Evolutionary conservation across 352 stramenopile genomes (phyloP), one percentile per base, ranked within the genome.

Genomic region (Aphanomyces astaci): DNA sequence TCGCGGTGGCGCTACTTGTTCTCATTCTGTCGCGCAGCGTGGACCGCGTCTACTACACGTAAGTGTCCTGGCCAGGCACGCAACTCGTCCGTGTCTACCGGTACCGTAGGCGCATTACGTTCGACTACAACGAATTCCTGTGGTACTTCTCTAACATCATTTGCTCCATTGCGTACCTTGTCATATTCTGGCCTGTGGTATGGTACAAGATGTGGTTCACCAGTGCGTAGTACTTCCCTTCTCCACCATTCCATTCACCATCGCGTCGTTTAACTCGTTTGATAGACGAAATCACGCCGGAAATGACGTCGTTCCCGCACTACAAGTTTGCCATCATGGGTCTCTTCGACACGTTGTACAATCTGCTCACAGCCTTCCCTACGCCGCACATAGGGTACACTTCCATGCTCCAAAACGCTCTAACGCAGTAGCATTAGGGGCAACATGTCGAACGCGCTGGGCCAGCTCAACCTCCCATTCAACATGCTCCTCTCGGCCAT

Each of bases 281-380:
- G 48, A 56, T 9, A 36, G 57, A 73, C 7, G 43, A 69, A 45
- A 73, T 73, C 56, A 72, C 70, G 0, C 46, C 57, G 15, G 70
- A 70, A 33, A 75, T 72, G 65, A 51, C 28, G 19, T 52, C 56
- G 31, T 73, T 70, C 36, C 65, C 65, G 13, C 43, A 73, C 33
- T 70, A 67, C 51, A 75, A 75, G 59, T 70, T 75, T 55, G 53
- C 57, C 17, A 66, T 73, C 64, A 71, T 75, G 65, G 70, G 64
- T 19, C 45, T 69, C 36, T 70, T 75, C n/a, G 70, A 75, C 67
- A 75, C 70, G 10, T n/a, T 69, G 15, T 75, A 71, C 59, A 75
- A 75, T 52, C 39, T 75, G 7, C 49, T 73, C 24, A 71, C 65
- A n/a, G 46, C 70, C 3, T 73, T 66, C 24, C 70, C 70, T 0